Conservation (phyloP, 805 yeast genomes). For the Cyberlindnera saturnus region DNA sequence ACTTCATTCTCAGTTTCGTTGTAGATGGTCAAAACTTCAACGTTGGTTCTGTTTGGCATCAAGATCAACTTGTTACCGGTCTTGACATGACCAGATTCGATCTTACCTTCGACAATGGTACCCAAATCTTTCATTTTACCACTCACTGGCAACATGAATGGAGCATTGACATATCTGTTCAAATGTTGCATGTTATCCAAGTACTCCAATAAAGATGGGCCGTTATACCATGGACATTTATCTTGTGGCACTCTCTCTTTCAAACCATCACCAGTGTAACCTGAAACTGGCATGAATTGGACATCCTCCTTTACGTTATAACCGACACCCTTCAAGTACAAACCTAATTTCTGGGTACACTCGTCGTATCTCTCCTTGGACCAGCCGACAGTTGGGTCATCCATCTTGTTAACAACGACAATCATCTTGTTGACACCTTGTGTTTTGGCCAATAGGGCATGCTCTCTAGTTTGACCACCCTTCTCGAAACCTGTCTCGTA, state of each 20-base stretch:
- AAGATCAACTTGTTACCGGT: slow-evolving; percentile 69
- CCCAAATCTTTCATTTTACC: slow-evolving; percentile 97
- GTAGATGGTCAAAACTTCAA: slow-evolving; percentile 83
- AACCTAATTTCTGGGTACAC: slow-evolving; percentile 77
- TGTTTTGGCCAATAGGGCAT: slow-evolving; percentile 93
- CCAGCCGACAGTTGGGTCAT: slow-evolving; percentile 96
- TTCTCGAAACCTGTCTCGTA: slow-evolving; percentile 98
- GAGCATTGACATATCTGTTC: slow-evolving; percentile 85
- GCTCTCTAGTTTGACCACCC: slow-evolving; percentile 99
- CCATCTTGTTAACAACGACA: slow-evolving; percentile 97
- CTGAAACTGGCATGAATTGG: slow-evolving; percentile 94
- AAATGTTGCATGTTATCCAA: slow-evolving; percentile 77
- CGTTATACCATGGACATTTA: slow-evolving; percentile 88
- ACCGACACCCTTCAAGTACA: slow-evolving; percentile 83
- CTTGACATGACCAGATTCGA: slow-evolving; percentile 90
- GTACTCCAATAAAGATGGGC: slow-evolving; percentile 88
- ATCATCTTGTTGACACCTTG: slow-evolving; percentile 95
- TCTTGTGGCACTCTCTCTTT: slow-evolving; percentile 71
- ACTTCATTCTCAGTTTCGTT: slow-evolving; percentile 96
- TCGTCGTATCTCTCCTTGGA: slow-evolving; percentile 93
- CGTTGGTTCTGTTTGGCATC: slow-evolving; percentile 86
- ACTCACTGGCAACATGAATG: slow-evolving; percentile 94
- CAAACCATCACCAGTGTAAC: slow-evolving; percentile 95
- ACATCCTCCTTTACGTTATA: slow-evolving; percentile 81
- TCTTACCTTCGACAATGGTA: slow-evolving; percentile 96